Percentiles rank a stretch among this genome's conserved stretches.
Evolutionary conservation across 139 green algal species (phyloP).

Genomic region (Chlorella sp.): DNA sequence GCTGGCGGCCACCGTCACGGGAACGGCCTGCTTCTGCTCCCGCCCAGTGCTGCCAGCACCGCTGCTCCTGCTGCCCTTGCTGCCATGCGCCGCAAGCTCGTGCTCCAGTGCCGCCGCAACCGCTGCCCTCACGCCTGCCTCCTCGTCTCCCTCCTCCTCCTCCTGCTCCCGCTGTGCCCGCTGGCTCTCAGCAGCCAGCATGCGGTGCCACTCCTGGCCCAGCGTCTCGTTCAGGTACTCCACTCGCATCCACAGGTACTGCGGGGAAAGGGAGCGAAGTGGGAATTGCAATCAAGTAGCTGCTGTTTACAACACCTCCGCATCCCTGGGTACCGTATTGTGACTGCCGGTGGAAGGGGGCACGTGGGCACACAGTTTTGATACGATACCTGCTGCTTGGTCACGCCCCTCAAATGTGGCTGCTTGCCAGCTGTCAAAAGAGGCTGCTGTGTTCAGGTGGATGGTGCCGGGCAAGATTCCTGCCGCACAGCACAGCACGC

Average conservation of each 20-base stretch:
- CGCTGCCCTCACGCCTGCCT: not conserved
- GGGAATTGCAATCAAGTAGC: not conserved
- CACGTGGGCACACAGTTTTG: too few relatives aligned
- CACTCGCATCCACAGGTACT: slow-evolving; percentile 32
- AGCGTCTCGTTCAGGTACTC: slow-evolving; percentile 38
- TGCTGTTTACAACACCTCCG: too few relatives aligned
- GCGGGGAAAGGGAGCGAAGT: not conserved
- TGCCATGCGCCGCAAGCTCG: not conserved
- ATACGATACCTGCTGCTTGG: too few relatives aligned
- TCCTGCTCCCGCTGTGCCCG: not conserved
- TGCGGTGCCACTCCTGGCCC: slow-evolving; percentile 15
- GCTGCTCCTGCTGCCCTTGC: not conserved
- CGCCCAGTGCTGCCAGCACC: not conserved
- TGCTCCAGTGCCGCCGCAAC: not conserved
- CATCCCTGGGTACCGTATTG: slow-evolving; percentile 17
- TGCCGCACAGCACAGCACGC: too few relatives aligned
- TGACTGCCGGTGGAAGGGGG: too few relatives aligned
- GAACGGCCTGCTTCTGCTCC: not conserved
- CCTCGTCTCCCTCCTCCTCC: not conserved
- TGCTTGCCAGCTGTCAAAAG: too few relatives aligned
- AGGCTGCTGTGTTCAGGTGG: too few relatives aligned
- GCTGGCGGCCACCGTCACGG: not conserved
- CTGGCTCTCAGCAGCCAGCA: slow-evolving; percentile 2
- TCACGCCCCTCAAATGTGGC: too few relatives aligned
- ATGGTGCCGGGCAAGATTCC: too few relatives aligned